phyloP scores from a whole-genome alignment of 2,329 filamentous ascomycete species.

The Aspergillus sp. region DNA sequence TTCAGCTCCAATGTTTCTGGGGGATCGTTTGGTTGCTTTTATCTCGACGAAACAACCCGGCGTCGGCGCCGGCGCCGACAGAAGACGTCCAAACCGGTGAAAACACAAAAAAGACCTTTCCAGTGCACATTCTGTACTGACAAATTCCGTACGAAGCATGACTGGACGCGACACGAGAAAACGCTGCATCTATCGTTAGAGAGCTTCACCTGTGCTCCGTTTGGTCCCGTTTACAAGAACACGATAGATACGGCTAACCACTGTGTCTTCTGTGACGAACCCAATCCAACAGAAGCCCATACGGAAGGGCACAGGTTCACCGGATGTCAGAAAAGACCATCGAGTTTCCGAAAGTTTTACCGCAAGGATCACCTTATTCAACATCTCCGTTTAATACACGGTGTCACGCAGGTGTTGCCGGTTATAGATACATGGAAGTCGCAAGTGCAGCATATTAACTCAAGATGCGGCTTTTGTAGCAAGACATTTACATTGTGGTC shows the following conservation, averaged over 20 bases:
- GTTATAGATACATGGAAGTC: constrained; percentile 54
- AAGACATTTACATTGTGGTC: constrained; percentile 33
- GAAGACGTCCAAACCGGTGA: constrained; percentile 47
- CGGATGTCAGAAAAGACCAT: constrained; percentile 53
- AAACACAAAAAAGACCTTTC: constrained; percentile 20
- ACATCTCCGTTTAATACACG: constrained; percentile 57
- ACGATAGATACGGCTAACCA: not conserved
- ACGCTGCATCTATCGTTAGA: constrained; percentile 49
- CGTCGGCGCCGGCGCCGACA: no score
- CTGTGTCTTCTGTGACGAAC: constrained; percentile 52
- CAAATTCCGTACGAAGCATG: constrained; percentile 47
- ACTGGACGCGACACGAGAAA: constrained; percentile 51
- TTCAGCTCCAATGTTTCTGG: constrained; percentile 17
- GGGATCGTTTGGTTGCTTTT: constrained; percentile 47
- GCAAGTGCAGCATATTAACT: constrained; percentile 49
- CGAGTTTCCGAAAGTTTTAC: constrained; percentile 56
- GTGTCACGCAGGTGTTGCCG: constrained; percentile 41
- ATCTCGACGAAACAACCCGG: constrained; percentile 40
- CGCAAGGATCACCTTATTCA: constrained; percentile 60
- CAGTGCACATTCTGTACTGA: constrained; percentile 52
- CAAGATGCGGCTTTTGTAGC: constrained; percentile 36
- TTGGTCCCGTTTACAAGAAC: constrained; percentile 46
- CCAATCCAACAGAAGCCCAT: constrained; percentile 50
- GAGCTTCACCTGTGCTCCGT: constrained; percentile 54
- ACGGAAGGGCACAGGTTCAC: constrained; percentile 53